phyloP scores from a whole-genome alignment of 306 rosid species.

The Quercus glauca region DNA sequence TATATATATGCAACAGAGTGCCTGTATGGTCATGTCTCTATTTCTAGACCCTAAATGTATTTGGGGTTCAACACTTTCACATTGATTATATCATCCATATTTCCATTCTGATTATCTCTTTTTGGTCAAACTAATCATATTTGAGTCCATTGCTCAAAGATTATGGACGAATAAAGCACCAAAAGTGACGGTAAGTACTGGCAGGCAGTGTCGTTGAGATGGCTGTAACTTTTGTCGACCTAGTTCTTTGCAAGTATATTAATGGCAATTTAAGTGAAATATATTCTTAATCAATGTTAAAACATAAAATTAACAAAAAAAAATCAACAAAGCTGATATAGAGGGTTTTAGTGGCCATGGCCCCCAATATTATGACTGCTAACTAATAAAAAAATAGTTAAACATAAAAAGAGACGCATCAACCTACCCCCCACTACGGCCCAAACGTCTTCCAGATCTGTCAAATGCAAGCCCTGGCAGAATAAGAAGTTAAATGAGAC shows the following conservation, averaged over 20 bases:
- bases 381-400: neutral
- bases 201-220: too few species aligned
- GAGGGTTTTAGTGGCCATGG: neutral
- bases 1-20: neutral
- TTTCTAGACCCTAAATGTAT: neutral
- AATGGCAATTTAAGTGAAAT: neutral
- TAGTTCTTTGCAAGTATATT: too few species aligned
- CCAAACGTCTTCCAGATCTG: constrained; percentile 86
- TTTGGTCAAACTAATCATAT: neutral
- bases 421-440: constrained; percentile 97
- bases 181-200: too few species aligned
- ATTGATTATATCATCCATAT: neutral
- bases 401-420: neutral
- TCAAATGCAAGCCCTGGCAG: constrained; percentile 86
- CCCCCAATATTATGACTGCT: neutral
- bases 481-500: constrained; percentile 15
- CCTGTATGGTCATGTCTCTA: neutral
- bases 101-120: neutral
- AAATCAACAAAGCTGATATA: neutral
- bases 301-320: neutral
- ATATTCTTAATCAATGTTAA: neutral
- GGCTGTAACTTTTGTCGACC: too few species aligned
- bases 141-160: neutral
- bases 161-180: too few species aligned
- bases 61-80: neutral